Evolutionary conservation across 2,329 filamentous ascomycete species (phyloP).

Genomic region (Trichoderma aggressivum): DNA sequence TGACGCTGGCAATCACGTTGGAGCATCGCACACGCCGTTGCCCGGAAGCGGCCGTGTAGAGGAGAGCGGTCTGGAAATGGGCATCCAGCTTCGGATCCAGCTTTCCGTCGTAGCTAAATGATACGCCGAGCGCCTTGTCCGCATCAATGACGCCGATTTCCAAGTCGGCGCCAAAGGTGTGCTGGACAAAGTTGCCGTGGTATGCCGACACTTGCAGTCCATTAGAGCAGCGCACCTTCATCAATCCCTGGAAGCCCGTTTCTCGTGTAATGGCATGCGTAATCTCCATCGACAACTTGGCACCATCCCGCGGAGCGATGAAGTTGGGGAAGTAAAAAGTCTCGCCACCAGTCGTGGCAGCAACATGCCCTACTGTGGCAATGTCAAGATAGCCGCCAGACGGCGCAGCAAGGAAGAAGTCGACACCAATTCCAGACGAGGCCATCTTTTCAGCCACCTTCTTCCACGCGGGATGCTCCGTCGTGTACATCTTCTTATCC

Average conservation of each 20-base stretch:
- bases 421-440: constrained; percentile 77
- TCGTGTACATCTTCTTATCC: constrained; percentile 87
- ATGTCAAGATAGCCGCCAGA: constrained; percentile 90
- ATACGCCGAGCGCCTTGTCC: constrained; percentile 87
- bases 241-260: constrained; percentile 90
- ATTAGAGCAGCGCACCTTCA: constrained; percentile 98
- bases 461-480: constrained; percentile 84
- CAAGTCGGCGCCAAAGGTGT: constrained; percentile 90
- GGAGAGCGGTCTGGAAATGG: constrained; percentile 91
- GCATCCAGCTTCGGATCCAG: constrained; percentile 95
- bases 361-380: constrained; percentile 84
- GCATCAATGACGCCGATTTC: constrained; percentile 90
- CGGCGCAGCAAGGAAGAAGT: constrained; percentile 92
- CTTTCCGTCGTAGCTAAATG: constrained; percentile 95
- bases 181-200: constrained; percentile 93
- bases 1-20: constrained; percentile 91
- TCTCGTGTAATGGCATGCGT: constrained; percentile 82
- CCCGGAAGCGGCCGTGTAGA: constrained; percentile 89
- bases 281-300: constrained; percentile 81
- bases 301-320: constrained; percentile 76
- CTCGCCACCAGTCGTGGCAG: constrained; percentile 88
- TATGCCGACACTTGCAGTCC: constrained; percentile 92
- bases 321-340: constrained; percentile 98
- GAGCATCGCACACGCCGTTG: constrained; percentile 88
- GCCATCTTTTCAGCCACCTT: constrained; percentile 87